Evolutionary conservation across 441 rosid species (phyloP), one percentile per base, ranked within the genome.

Genomic region (Raphanus hybrid): DNA sequence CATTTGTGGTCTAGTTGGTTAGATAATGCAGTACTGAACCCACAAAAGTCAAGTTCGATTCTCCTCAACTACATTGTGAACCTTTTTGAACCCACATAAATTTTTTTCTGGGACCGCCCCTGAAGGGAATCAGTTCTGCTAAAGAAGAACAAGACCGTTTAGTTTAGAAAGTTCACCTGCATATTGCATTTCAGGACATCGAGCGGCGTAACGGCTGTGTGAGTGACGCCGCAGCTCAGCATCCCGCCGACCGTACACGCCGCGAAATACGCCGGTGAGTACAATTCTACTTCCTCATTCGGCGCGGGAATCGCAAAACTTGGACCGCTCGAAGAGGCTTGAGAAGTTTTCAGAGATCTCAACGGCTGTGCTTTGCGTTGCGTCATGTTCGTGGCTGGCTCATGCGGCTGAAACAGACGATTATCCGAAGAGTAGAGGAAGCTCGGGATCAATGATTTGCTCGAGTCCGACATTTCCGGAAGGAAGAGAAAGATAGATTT

Each of bases 101-200:
- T n/a, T n/a, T n/a, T n/a, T n/a, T n/a, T n/a, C n/a, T n/a, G n/a
- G n/a, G n/a, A n/a, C n/a, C n/a, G n/a, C n/a, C n/a, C n/a, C n/a
- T n/a, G n/a, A 52, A 50, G 15, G 26, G 26, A 50, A 14, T 50
- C 14, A 14, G 57, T 14, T 14, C 8, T 52, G 57, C 57, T 50
- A 50, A 52, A 52, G 15, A 20, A 52, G 50, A 45, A 45, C 18
- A 52, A 16, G 20, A 54, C 59, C 2, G 59, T 15, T 2, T 16
- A 3, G 59, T 20, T 34, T n/a, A 12, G 16, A 8, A 62, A 63
- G 35, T 32, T 20, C 10, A 90, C 94, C 95, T 90, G 95, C 95
- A 90, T 90, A 71, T 90, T 90, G 77, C 95, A 90, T 83, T 90
- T 90, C 84, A 90, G 83, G 64, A 90, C 87, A 83, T 90, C 95